Conservation (phyloP, 192 early-diverging fungal genomes). For the Backusella tuberculispora region DNA sequence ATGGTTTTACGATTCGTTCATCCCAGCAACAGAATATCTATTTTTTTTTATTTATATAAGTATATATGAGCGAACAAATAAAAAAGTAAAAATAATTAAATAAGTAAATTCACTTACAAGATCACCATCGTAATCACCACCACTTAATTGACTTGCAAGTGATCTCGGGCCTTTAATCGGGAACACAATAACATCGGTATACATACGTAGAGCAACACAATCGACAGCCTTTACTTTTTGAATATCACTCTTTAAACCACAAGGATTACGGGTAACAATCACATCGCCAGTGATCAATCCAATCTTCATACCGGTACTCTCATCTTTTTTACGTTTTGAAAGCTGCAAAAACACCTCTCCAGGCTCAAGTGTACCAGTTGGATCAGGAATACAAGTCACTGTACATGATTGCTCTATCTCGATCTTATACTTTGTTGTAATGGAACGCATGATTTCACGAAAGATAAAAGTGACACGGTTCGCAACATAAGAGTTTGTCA, state of each 20-base stretch:
- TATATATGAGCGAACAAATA: too few species aligned
- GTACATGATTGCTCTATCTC: constrained; percentile 34
- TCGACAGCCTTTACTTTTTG: constrained; percentile 60
- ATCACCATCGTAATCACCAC: constrained; percentile 86
- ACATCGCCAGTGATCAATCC: constrained; percentile 41
- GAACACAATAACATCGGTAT: constrained; percentile 77
- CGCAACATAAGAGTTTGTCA: constrained; percentile 36
- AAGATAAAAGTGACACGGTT: constrained; percentile 31
- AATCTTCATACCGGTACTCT: constrained; percentile 20
- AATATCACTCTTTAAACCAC: constrained; percentile 66
- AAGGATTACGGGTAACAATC: constrained; percentile 58
- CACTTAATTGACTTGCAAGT: constrained; percentile 72
- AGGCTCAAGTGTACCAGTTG: constrained; percentile 31
- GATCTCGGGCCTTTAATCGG: constrained; percentile 65
- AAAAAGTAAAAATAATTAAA: not conserved
- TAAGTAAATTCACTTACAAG: constrained; percentile 30
- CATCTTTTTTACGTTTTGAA: constrained; percentile 30
- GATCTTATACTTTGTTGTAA: constrained; percentile 35
- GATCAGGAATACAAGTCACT: constrained; percentile 42
- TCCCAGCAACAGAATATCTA: constrained; percentile 50
- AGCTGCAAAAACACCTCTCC: constrained; percentile 41
- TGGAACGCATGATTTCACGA: constrained; percentile 3
- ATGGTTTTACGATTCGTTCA: constrained; percentile 31
- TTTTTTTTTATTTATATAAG: not conserved
- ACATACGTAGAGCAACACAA: constrained; percentile 46